Evolutionary conservation across 2,329 filamentous ascomycete genomes (phyloP), one percentile per base, ranked within the genome.

Genomic region (Aquanectria penicillioides): DNA sequence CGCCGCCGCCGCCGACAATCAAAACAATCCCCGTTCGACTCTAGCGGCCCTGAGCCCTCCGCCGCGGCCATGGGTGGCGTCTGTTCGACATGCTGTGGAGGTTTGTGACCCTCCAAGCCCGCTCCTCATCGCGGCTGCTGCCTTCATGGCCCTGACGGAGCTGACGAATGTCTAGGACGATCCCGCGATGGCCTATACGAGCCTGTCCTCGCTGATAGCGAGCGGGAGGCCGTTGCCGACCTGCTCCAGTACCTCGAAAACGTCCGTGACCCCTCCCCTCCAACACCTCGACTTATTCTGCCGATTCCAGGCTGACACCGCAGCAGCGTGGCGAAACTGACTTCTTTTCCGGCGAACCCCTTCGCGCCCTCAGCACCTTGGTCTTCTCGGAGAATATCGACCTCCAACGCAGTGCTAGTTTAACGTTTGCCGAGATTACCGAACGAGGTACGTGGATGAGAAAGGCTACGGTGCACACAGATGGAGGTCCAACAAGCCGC

Each of bases 341-440:
- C 78, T 99, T 99, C 86, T 99, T 99, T 80, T 90, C 92, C 31
- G 95, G 95, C 78, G 94, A 97, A 73, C 95, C 95, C 40, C 87
- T 99, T 57, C 91, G 91, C 78, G 94, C 95, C 40, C 82, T 99
- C 56, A 97, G 93, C 78, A 99, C 94, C 11, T 86, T 99, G 22
- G 95, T 99, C 57, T 99, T 97, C 77, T 99, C 95, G 57, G 94
- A 98, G 78, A 99, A 99, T 80, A 94, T 99, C 75, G 95, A 99
- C 76, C 85, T 99, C 50, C 95, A 99, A 80, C 87, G 95, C 66
- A 98, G 95, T 80, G 95, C 95, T 50, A 98, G 94, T 76, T 86
- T 99, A 77, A 99, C 95, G 3, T 99, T 99, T 83, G 95, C 95
- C 60, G 95, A 99, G 77, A 99, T 99, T 68, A 99, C 95, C 33